Evolutionary conservation across 352 stramenopile genomes (phyloP).

Genomic region (Phytophthora capsici): DNA sequence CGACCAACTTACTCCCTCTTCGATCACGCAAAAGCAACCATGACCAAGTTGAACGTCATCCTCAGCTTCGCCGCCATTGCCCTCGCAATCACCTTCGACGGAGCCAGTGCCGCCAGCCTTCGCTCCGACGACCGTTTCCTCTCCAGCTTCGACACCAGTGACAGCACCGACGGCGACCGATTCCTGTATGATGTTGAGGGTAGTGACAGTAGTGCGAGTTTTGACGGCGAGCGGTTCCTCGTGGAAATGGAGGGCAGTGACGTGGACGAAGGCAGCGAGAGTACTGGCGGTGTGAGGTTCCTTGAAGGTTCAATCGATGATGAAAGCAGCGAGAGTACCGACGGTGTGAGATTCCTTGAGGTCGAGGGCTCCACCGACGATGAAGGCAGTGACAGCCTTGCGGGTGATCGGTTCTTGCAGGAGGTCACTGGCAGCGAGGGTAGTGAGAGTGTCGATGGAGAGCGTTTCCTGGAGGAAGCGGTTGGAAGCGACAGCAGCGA

Average conservation of each 20-base stretch:
- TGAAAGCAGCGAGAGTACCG: neutral
- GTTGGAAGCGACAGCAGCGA: neutral
- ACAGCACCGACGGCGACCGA: slow-evolving; percentile 12
- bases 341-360: neutral
- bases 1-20: too few relatives aligned
- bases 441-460: neutral
- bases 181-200: slow-evolving; percentile 28
- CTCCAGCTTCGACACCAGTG: neutral
- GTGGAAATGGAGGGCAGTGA: slow-evolving; percentile 16
- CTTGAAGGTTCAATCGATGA: neutral
- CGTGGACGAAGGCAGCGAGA: slow-evolving; percentile 2
- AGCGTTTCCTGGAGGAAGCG: neutral
- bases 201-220: slow-evolving; percentile 19
- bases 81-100: slow-evolving; percentile 22
- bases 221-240: slow-evolving; percentile 21
- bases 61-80: slow-evolving; percentile 20
- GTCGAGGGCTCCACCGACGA: neutral
- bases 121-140: slow-evolving; percentile 4
- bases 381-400: neutral
- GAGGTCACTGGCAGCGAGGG: neutral
- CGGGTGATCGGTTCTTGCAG: too few relatives aligned
- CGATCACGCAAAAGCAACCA: too few relatives aligned
- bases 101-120: slow-evolving; percentile 17
- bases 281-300: neutral
- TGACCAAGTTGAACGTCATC: slow-evolving; percentile 39